Percentiles rank a stretch among this genome's conserved stretches.
These are phyloP conservation scores for Claviceps arundinis DNA, from an alignment of 2,329 filamentous ascomycete species.

Conservation along the genomic window DNA sequence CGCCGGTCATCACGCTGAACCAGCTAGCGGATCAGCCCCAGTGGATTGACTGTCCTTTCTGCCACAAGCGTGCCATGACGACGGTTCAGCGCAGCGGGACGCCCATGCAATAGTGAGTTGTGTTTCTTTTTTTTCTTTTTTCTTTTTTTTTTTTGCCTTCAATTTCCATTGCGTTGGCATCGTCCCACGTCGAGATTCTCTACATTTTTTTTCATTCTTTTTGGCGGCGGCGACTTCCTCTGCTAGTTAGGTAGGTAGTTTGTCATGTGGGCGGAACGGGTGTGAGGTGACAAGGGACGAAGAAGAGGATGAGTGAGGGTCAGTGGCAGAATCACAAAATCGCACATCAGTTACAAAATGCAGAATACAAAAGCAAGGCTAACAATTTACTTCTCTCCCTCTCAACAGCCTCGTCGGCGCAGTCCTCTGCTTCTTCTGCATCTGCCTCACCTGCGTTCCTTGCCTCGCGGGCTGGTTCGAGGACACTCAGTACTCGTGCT, in stretches of 20 bases:
- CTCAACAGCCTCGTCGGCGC: constrained; percentile 13
- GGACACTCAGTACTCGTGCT: constrained; percentile 17
- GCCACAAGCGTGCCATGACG: constrained; percentile 13
- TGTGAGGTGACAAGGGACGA: not conserved
- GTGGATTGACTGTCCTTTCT: constrained; percentile 20
- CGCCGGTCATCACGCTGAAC: constrained; percentile 10
- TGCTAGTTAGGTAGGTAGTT: too few relatives aligned
- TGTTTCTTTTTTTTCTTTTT: too few relatives aligned
- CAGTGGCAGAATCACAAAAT: too few relatives aligned
- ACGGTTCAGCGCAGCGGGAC: constrained; percentile 12
- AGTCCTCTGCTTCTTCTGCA: constrained; percentile 18
- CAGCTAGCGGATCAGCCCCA: constrained; percentile 13
- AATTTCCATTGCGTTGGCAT: too few relatives aligned
- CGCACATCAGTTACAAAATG: not conserved
- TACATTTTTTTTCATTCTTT: too few relatives aligned
- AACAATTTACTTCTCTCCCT: not conserved
- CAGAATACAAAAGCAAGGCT: not conserved
- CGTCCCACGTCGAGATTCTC: too few relatives aligned
- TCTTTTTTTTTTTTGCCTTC: too few relatives aligned
- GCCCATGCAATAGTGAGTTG: constrained; percentile 14
- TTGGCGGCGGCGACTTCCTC: too few relatives aligned
- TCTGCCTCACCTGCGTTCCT: constrained; percentile 19
- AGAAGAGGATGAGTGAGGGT: not conserved
- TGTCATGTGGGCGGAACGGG: too few relatives aligned
- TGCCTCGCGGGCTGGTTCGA: constrained; percentile 21